phyloP scores from a whole-genome alignment of 306 rosid genomes.

The Echinosophora koreensis region DNA sequence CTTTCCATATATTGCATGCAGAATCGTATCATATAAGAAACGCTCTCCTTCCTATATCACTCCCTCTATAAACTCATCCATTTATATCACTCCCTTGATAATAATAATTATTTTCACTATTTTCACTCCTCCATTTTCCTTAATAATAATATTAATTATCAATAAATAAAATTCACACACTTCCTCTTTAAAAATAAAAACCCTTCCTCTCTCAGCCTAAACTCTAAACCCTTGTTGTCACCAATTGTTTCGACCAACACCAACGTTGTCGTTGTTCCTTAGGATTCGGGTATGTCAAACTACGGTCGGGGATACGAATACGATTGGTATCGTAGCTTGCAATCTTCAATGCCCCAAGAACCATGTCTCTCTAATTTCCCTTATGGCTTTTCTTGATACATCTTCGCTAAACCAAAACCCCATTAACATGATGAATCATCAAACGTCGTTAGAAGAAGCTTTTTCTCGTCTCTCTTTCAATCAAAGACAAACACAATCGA shows the following conservation, averaged over 20 bases:
- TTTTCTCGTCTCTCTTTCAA: constrained; percentile 46
- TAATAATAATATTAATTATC: neutral
- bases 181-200: constrained; percentile 15
- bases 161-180: neutral
- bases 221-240: constrained; percentile 11
- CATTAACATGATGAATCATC: neutral
- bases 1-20: constrained; percentile 71
- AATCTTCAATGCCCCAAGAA: neutral
- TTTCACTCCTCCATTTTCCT: neutral
- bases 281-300: neutral
- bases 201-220: constrained; percentile 14
- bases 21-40: constrained; percentile 9
- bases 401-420: neutral
- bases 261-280: neutral
- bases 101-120: neutral
- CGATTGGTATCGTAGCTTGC: neutral
- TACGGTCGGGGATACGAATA: too few relatives aligned
- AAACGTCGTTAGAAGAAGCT: constrained; percentile 42
- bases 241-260: neutral
- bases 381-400: neutral
- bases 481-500: neutral
- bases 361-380: neutral
- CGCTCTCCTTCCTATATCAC: neutral
- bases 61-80: neutral
- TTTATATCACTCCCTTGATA: neutral